These are phyloP conservation scores for Rhododendron griersonianum DNA, from an alignment of 148 eudicot genomes.

Conservation along the genomic window DNA sequence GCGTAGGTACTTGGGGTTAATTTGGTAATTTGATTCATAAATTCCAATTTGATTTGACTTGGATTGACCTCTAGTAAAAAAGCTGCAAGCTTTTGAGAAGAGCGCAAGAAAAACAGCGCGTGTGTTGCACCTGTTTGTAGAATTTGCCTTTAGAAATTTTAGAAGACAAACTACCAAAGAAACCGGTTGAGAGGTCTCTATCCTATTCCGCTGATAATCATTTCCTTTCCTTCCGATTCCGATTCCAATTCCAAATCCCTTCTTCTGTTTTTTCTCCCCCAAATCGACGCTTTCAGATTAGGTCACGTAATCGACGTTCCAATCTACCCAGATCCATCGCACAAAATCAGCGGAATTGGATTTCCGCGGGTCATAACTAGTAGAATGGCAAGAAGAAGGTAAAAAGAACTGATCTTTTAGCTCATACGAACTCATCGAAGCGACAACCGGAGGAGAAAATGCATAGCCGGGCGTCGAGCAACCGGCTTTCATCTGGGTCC, in stretches of 20 bases:
- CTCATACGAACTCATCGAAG: background rate
- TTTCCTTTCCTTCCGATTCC: background rate
- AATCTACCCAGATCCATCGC: background rate
- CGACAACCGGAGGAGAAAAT: constrained; percentile 21
- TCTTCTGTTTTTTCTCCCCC: background rate
- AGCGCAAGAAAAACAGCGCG: too few relatives aligned
- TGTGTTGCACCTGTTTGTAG: too few relatives aligned
- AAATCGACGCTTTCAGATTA: background rate
- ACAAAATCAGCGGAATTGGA: background rate
- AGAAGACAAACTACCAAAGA: background rate
- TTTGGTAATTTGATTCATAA: too few relatives aligned
- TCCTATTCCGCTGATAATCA: background rate
- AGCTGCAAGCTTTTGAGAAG: too few relatives aligned
- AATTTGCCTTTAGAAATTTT: background rate
- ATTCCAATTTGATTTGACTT: too few relatives aligned
- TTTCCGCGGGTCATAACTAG: background rate
- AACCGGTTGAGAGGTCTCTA: background rate
- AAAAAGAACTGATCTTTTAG: background rate
- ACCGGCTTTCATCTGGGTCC: constrained; percentile 38
- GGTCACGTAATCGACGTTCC: background rate
- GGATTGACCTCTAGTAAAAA: too few relatives aligned
- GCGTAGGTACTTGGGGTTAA: too few relatives aligned
- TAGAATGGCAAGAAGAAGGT: constrained; percentile 1
- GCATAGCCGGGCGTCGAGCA: constrained; percentile 49
- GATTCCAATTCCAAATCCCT: background rate